Conservation (phyloP, 2,329 filamentous ascomycete species). For the Amylocarpus encephaloides region DNA sequence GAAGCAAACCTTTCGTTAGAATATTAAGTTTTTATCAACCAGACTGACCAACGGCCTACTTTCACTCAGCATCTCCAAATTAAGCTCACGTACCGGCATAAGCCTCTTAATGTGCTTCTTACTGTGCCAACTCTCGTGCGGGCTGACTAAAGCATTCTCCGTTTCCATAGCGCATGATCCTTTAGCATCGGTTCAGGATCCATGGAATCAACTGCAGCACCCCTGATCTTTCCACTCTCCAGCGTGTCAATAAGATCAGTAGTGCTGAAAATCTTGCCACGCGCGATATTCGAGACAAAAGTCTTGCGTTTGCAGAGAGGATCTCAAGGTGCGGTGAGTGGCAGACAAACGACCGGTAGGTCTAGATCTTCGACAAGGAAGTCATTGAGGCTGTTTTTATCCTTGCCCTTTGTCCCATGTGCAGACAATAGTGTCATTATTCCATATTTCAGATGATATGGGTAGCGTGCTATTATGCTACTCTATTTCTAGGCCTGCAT, state of each 20-base stretch:
- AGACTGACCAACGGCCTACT: background rate
- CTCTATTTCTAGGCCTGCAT: slow-evolving; percentile 36
- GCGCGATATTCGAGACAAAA: slow-evolving; percentile 57
- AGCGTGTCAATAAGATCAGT: slow-evolving; percentile 48
- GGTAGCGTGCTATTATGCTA: slow-evolving; percentile 26
- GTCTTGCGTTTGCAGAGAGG: slow-evolving; percentile 41
- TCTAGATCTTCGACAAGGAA: slow-evolving; percentile 48
- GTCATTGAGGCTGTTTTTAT: slow-evolving; percentile 39
- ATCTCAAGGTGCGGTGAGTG: slow-evolving; percentile 45
- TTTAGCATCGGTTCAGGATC: slow-evolving; percentile 70
- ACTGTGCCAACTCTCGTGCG: slow-evolving; percentile 34
- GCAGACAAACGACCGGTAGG: slow-evolving; percentile 45
- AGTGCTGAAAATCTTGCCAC: slow-evolving; percentile 54
- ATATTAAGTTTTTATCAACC: slow-evolving; percentile 5
- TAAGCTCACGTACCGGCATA: slow-evolving; percentile 1
- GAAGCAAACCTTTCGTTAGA: background rate
- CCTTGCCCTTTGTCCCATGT: slow-evolving; percentile 30
- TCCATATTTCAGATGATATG: slow-evolving; percentile 29
- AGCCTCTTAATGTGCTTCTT: background rate
- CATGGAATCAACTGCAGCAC: slow-evolving; percentile 71
- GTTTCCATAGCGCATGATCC: slow-evolving; percentile 64
- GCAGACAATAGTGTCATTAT: slow-evolving; percentile 38
- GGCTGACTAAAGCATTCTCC: slow-evolving; percentile 60
- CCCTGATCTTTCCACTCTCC: slow-evolving; percentile 40
- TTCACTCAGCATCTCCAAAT: slow-evolving; percentile 2